Conservation (phyloP, 306 rosid genomes). For the Quercus engelmannii region DNA sequence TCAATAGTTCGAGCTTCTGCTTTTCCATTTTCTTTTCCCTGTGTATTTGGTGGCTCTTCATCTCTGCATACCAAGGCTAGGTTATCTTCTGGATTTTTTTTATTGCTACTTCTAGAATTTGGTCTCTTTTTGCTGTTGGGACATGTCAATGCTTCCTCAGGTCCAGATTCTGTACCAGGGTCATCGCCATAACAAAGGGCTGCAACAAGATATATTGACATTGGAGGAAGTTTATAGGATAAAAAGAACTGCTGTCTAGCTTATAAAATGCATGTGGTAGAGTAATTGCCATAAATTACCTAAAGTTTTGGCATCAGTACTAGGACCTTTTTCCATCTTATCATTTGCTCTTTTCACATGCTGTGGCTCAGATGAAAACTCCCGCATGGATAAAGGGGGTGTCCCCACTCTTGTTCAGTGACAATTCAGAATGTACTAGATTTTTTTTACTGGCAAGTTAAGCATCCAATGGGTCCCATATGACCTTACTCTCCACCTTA, state of each 20-base stretch:
- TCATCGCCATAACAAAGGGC: conserved; percentile 37
- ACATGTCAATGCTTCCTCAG: conserved; percentile 32
- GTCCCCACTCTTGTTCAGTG: conserved; percentile 32
- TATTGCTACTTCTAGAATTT: conserved; percentile 26
- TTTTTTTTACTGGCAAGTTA: not conserved
- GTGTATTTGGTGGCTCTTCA: conserved; percentile 22
- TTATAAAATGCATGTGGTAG: conserved; percentile 8
- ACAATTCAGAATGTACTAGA: not conserved
- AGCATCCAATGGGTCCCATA: no score
- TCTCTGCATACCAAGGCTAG: conserved; percentile 29
- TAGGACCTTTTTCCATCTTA: conserved; percentile 23
- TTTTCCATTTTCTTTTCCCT: conserved; percentile 20
- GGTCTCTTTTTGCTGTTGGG: conserved; percentile 26
- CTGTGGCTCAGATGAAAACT: conserved; percentile 33
- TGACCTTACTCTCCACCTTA: no score
- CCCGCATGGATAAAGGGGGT: conserved; percentile 44
- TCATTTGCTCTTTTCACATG: conserved; percentile 22
- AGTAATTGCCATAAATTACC: conserved; percentile 39
- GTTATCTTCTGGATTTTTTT: conserved; percentile 31
- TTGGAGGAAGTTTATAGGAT: not conserved
- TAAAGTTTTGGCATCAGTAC: conserved; percentile 35
- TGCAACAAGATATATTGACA: conserved; percentile 36
- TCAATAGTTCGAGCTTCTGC: conserved; percentile 27
- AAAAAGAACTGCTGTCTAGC: not conserved
- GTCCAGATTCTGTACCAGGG: conserved; percentile 34